Evolutionary conservation across 805 yeast genomes (phyloP), one percentile per base, ranked within the genome.

Genomic region (Sporopachydermia lactativora): DNA sequence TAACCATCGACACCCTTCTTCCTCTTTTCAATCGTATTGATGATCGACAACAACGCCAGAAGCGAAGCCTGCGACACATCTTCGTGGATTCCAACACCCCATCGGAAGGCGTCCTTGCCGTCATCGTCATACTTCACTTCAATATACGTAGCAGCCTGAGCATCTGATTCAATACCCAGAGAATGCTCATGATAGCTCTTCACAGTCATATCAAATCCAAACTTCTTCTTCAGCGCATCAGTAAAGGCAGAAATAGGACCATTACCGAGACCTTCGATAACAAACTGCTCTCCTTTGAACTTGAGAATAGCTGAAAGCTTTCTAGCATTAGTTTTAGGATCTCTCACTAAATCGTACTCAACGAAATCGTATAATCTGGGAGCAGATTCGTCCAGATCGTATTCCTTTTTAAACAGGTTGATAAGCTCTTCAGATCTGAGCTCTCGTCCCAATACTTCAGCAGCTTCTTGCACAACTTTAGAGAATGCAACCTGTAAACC

Each of bases 71-170:
- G 80, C 17, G 94, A 79, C 41, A 83, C 92, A 61, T 88, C 95
- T 60, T 78, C 89, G 56, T 84, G 79, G 46, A 85, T 75, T 54
- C 95, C 96, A 44, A 88, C 88, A 62, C 96, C 96, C 95, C 96
- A 88, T 51, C 59, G 59, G 44, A 60, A 52, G 38, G 60, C 50
- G 42, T 52, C 39, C 52, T 62, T 52, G 46, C 66, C 65, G 38
- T 62, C 59, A 41, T 62, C 64, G 37, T 58, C 59, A 57, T 70
- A 72, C 47, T 73, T 57, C 41, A 71, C 53, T 50, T 73, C 80
- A 44, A 88, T 76, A 51, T 77, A 82, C n/a, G 89, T 72, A 11
- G 81, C 92, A 41, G 94, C 94, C 57, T 72, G 70, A 40, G 82
- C 68, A 43, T 68, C 63, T 5, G 88, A 75, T 44, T 80, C 85